These are phyloP conservation scores for Pseudocercospora ulei DNA, from an alignment of 2,329 filamentous ascomycete species.

Conservation along the genomic window DNA sequence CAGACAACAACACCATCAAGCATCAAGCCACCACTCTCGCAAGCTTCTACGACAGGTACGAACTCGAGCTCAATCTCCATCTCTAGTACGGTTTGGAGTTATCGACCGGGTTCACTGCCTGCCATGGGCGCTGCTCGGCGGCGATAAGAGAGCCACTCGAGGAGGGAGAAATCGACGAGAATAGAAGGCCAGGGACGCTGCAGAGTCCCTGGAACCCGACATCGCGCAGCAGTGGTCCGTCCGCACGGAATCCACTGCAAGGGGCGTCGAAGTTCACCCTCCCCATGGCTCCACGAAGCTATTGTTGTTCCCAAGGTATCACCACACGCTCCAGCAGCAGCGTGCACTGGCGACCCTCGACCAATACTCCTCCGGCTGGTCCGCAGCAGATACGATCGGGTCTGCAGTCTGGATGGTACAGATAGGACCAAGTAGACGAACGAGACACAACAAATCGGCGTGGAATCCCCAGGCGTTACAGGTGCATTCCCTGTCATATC, in stretches of 20 bases:
- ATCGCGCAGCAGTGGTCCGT: not conserved
- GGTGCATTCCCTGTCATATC: constrained; percentile 2
- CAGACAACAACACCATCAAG: not conserved
- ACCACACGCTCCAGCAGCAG: constrained; percentile 9
- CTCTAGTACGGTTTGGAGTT: not conserved
- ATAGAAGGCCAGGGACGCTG: constrained; percentile 1
- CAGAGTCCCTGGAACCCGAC: not conserved
- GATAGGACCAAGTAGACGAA: not conserved
- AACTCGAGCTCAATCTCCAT: constrained; percentile 9
- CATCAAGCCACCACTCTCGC: not conserved
- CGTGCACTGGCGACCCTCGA: constrained; percentile 7
- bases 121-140: not conserved
- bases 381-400: constrained; percentile 8
- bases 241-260: not conserved
- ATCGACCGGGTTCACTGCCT: constrained; percentile 1
- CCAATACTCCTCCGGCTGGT: constrained; percentile 1
- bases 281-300: constrained; percentile 9
- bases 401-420: constrained; percentile 9
- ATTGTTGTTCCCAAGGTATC: constrained; percentile 1
- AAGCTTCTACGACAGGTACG: constrained; percentile 7
- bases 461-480: not conserved
- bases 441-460: not conserved
- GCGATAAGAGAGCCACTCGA: not conserved
- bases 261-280: constrained; percentile 2
- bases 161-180: constrained; percentile 7